Base-by-base conservation (phyloP, 1,284 basidiomycete species). In the Athelia psychrophila region DNA sequence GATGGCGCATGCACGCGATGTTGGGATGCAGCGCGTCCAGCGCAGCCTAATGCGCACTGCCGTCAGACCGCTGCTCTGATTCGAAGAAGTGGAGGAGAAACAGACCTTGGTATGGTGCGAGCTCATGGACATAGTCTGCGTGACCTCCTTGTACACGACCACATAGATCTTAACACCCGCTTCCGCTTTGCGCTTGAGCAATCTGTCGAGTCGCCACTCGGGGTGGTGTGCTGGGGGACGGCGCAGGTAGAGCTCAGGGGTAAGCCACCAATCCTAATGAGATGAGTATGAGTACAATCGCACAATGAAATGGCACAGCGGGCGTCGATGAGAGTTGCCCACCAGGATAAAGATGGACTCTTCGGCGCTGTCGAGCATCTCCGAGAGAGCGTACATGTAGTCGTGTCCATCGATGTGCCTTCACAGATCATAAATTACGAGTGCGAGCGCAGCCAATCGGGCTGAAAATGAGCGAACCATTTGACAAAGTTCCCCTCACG, bases 351-450 rank as follows among this genome's bases (percentile, higher is more conserved):
- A 94, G 60, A 94, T 94, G 38, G 73, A 81, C 64, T 90, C 85
- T 56, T 75, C 75, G 2, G 88, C 86, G 44, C 72, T 81, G 48
- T 96, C 93, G 22, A 97, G 77, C 66, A 95, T 77, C 71, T 95
- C 93, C 2, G 91, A 93, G 27, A 96, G 67, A 0, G 95, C 94
- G 81, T 89, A 96, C 79, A 97, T 91, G 68, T 95, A 97, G 72
- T 97, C 92, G 54, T 93, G 88, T 0, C 93, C 93, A 62, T 95
- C 93, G 48, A 95, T 80, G 63, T 93, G 91, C 86, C 88, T 88
- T 50, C 20, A 42, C 10, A 12, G 33, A 12, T 35, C 10, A 35
- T 35, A 35, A 35, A n/a, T 35, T 35, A n/a, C n/a, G n/a, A n/a
- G n/a, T n/a, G n/a, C 51, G 47, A 50, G 51, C 42, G 13, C 22